phyloP scores from a whole-genome alignment of 1,284 basidiomycete species.

The Coniferiporia sulphurascens region DNA sequence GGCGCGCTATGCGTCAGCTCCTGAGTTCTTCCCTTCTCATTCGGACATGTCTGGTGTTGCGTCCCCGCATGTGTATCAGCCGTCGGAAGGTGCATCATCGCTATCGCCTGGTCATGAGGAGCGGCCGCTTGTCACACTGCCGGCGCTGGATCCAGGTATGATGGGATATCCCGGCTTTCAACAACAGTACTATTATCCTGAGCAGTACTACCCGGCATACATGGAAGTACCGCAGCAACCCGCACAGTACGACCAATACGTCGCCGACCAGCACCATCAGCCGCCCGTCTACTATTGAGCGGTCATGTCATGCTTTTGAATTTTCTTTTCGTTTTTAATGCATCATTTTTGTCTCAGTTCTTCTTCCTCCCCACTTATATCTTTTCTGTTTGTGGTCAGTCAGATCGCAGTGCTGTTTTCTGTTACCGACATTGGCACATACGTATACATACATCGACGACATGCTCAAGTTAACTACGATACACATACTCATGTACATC shows the following conservation, averaged over 20 bases:
- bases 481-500: constrained; percentile 23
- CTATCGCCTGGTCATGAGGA: constrained; percentile 17
- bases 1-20: not conserved
- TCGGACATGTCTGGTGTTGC: not conserved
- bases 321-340: not conserved
- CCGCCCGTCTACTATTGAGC: constrained; percentile 57
- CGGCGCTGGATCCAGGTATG: constrained; percentile 33
- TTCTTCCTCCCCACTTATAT: constrained; percentile 24
- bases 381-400: constrained; percentile 17
- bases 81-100: constrained; percentile 11
- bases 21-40: constrained; percentile 6
- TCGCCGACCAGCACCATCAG: constrained; percentile 42
- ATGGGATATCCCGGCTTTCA: constrained; percentile 53
- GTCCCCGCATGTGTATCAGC: constrained; percentile 13
- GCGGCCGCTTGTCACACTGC: constrained; percentile 17
- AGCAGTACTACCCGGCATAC: constrained; percentile 60
- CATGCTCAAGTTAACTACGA: not conserved
- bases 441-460: constrained; percentile 17
- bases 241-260: constrained; percentile 64
- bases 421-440: constrained; percentile 7
- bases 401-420: not conserved
- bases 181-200: constrained; percentile 60
- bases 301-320: constrained; percentile 27
- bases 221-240: constrained; percentile 56
- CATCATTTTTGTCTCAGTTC: constrained; percentile 16